Base-by-base conservation (phyloP, 768 basidiomycete species). In the Naematelia encephala region DNA sequence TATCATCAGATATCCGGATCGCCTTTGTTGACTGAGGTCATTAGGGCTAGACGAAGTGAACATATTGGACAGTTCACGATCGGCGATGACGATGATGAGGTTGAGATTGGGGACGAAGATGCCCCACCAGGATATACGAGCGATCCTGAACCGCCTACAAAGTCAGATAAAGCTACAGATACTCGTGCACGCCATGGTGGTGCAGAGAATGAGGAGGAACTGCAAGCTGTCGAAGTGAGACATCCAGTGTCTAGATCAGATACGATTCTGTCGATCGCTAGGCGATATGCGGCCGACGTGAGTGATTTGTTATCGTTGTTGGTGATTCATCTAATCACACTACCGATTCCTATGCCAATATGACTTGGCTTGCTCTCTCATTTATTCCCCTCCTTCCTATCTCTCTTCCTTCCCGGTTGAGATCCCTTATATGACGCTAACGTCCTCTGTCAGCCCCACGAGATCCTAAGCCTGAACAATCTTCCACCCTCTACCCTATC, bases 361-460 rank as follows among this genome's bases (percentile, higher is more conserved):
- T n/a, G n/a, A n/a, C n/a, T n/a, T n/a, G n/a, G n/a, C n/a, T n/a
- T n/a, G n/a, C n/a, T n/a, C n/a, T n/a, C n/a, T n/a, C n/a, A n/a
- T n/a, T n/a, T n/a, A n/a, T n/a, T n/a, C n/a, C n/a, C n/a, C n/a
- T n/a, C n/a, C n/a, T n/a, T n/a, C n/a, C n/a, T n/a, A n/a, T n/a
- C n/a, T n/a, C n/a, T n/a, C n/a, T n/a, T n/a, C n/a, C n/a, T n/a
- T n/a, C n/a, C n/a, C n/a, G n/a, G n/a, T n/a, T n/a, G n/a, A n/a
- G n/a, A n/a, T n/a, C n/a, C n/a, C n/a, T n/a, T n/a, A n/a, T n/a
- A n/a, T n/a, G n/a, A n/a, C n/a, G n/a, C n/a, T n/a, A n/a, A n/a
- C n/a, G n/a, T n/a, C n/a, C n/a, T n/a, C n/a, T n/a, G n/a, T 28
- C 43, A 77, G 75, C 75, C 75, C 13, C 72, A 77, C 58, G 68